phyloP scores from a whole-genome alignment of 441 rosid genomes.

The Viola pubescens region DNA sequence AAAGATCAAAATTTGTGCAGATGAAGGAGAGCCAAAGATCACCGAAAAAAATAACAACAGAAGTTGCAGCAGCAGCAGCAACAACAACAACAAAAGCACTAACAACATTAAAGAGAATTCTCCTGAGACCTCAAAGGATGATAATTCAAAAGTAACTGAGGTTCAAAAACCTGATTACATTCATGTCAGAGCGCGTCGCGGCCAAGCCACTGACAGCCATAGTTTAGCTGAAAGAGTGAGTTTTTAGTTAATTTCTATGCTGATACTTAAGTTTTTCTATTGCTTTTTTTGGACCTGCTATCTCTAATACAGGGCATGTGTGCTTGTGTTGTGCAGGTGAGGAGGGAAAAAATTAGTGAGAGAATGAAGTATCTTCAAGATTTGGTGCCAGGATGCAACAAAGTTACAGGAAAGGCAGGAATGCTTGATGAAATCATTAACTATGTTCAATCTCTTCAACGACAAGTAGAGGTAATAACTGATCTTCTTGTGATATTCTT shows the following conservation, averaged over 20 bases:
- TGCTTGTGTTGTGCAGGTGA: conserved; percentile 32
- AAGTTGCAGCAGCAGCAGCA: conserved; percentile 18
- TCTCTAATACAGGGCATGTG: not conserved
- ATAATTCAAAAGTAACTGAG: conserved; percentile 45
- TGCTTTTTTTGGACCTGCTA: not conserved
- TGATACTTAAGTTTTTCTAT: not conserved
- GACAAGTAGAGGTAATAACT: conserved; percentile 61
- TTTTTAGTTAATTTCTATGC: not conserved
- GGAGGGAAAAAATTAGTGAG: conserved; percentile 87
- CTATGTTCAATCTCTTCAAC: conserved; percentile 75
- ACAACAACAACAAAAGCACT: conserved; percentile 16
- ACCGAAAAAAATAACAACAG: conserved; percentile 31
- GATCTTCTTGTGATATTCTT: not conserved
- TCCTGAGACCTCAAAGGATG: conserved; percentile 38
- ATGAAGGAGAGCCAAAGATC: conserved; percentile 43
- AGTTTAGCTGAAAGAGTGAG: conserved; percentile 92
- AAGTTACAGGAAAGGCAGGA: conserved; percentile 73
- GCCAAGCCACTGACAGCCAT: conserved; percentile 94
- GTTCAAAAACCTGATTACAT: conserved; percentile 71
- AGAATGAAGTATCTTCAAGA: conserved; percentile 83
- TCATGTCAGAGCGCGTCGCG: conserved; percentile 88
- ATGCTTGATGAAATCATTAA: conserved; percentile 89
- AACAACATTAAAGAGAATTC: conserved; percentile 31
- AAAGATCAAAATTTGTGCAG: conserved; percentile 34
- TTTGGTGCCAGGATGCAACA: conserved; percentile 76